These are phyloP conservation scores for Ogataea pignaliae DNA, from an alignment of 805 yeast genomes.

Conservation along the genomic window DNA sequence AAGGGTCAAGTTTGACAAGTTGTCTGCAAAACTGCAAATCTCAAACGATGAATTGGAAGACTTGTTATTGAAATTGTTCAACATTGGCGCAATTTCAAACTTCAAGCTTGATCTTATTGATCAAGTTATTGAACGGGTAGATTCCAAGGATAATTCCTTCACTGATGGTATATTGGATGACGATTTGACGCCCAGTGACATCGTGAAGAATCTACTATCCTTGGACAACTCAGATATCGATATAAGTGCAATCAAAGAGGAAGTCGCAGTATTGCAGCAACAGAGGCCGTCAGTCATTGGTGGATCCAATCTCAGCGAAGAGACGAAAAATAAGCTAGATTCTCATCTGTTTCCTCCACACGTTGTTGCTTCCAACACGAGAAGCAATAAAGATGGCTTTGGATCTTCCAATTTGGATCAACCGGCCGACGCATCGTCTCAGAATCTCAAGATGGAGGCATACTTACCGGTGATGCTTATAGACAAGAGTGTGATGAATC, in stretches of 20 bases:
- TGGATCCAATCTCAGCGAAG: not conserved
- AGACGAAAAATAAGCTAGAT: not conserved
- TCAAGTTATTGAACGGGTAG: slow-evolving; percentile 11
- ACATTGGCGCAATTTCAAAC: slow-evolving; percentile 20
- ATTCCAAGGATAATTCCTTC: not conserved
- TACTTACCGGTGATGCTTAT: slow-evolving; percentile 8
- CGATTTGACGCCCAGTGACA: slow-evolving; percentile 5
- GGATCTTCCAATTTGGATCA: not conserved
- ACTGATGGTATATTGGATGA: slow-evolving; percentile 6
- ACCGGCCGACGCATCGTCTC: not conserved
- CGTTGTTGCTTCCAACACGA: slow-evolving; percentile 1
- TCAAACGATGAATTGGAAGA: slow-evolving; percentile 15
- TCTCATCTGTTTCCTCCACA: too few species aligned
- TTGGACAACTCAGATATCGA: slow-evolving; percentile 4
- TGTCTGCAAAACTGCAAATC: slow-evolving; percentile 19
- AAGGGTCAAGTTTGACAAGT: slow-evolving; percentile 16
- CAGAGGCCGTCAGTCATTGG: not conserved
- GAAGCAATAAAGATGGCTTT: not conserved
- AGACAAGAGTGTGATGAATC: slow-evolving; percentile 10
- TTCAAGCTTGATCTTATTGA: slow-evolving; percentile 24
- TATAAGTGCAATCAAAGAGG: slow-evolving; percentile 6
- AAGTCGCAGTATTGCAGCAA: slow-evolving; percentile 2
- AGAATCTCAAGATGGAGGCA: slow-evolving; percentile 5
- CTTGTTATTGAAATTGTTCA: slow-evolving; percentile 22
- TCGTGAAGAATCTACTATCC: slow-evolving; percentile 11